Percentiles rank a stretch among this genome's conserved stretches.
Evolutionary conservation across 2,329 filamentous ascomycete genomes (phyloP).

Genomic region (Trichothecium sympodiale): DNA sequence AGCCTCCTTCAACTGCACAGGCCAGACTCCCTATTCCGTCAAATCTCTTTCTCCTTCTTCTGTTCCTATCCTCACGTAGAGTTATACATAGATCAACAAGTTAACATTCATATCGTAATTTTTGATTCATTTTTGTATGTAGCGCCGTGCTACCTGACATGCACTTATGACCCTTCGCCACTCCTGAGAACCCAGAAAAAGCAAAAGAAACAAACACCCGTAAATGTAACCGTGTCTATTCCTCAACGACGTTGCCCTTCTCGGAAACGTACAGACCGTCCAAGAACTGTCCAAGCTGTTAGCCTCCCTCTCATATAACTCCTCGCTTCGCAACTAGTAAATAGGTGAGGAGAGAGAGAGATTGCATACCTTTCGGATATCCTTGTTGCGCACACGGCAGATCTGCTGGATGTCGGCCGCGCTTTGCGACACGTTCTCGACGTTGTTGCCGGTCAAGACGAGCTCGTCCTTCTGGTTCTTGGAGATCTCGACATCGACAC

Average conservation of each 20-base stretch:
- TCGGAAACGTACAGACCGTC: constrained; percentile 99
- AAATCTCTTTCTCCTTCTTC: too few species aligned
- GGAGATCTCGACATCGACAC: constrained; percentile 84
- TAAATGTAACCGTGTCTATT: constrained; percentile 35
- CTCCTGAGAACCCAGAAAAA: constrained; percentile 51
- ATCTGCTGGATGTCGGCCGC: constrained; percentile 99
- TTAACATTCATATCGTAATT: constrained; percentile 1
- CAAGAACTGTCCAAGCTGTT: constrained; percentile 61
- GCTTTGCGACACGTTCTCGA: constrained; percentile 95
- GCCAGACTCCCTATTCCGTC: too few species aligned
- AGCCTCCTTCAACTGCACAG: too few species aligned
- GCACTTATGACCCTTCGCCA: constrained; percentile 52
- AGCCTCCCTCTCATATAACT: constrained; percentile 8
- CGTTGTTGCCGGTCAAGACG: constrained; percentile 80
- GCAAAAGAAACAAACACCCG: constrained; percentile 36
- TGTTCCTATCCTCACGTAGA: too few species aligned
- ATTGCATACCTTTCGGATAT: constrained; percentile 96
- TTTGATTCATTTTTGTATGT: constrained; percentile 19
- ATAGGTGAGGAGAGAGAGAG: neutral
- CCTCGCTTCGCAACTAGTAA: neutral
- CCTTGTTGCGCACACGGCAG: constrained; percentile 99
- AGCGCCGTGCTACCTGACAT: constrained; percentile 46
- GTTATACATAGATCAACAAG: too few species aligned
- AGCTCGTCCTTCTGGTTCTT: constrained; percentile 97
- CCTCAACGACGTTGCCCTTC: constrained; percentile 86